Evolutionary conservation across 2,329 filamentous ascomycete genomes (phyloP).

Genomic region (Penicillium aurantiogriseum): DNA sequence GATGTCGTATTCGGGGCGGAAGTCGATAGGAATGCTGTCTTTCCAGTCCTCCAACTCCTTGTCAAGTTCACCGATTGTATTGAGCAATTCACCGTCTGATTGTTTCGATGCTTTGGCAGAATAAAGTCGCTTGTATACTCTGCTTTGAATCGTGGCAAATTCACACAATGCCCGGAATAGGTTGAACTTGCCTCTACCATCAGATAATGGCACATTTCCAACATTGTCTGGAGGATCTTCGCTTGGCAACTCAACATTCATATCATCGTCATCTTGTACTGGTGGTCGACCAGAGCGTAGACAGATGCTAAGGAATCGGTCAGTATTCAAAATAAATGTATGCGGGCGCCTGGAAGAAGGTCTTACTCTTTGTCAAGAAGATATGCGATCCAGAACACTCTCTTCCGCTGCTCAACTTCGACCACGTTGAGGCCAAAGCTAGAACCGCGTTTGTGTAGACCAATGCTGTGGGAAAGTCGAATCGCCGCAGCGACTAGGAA

Average conservation of each 20-base stretch:
- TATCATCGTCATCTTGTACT: slow-evolving; percentile 74
- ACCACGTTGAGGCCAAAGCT: slow-evolving; percentile 91
- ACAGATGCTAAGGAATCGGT: slow-evolving; percentile 53
- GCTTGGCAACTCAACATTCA: slow-evolving; percentile 94
- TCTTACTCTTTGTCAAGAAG: slow-evolving; percentile 67
- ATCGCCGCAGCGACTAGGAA: slow-evolving; percentile 89
- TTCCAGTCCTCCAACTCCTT: slow-evolving; percentile 92
- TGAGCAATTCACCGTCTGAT: slow-evolving; percentile 86
- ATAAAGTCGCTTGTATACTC: slow-evolving; percentile 90
- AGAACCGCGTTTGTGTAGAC: slow-evolving; percentile 87
- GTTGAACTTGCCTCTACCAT: slow-evolving; percentile 91
- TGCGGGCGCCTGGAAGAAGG: background rate
- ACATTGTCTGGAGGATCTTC: slow-evolving; percentile 89
- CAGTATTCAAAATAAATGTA: slow-evolving; percentile 3
- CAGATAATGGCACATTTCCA: slow-evolving; percentile 85
- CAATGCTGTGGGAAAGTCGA: slow-evolving; percentile 86
- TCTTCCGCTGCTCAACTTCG: slow-evolving; percentile 85
- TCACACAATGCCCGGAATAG: slow-evolving; percentile 91
- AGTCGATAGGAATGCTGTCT: slow-evolving; percentile 89
- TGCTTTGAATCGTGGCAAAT: slow-evolving; percentile 87
- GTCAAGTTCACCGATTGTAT: slow-evolving; percentile 93
- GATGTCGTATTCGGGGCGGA: slow-evolving; percentile 96
- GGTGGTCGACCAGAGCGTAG: slow-evolving; percentile 70
- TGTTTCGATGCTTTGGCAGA: slow-evolving; percentile 89
- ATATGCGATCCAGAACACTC: slow-evolving; percentile 76